phyloP scores from a whole-genome alignment of 2,329 filamentous ascomycete species.

The Sarocladium oryzae region DNA sequence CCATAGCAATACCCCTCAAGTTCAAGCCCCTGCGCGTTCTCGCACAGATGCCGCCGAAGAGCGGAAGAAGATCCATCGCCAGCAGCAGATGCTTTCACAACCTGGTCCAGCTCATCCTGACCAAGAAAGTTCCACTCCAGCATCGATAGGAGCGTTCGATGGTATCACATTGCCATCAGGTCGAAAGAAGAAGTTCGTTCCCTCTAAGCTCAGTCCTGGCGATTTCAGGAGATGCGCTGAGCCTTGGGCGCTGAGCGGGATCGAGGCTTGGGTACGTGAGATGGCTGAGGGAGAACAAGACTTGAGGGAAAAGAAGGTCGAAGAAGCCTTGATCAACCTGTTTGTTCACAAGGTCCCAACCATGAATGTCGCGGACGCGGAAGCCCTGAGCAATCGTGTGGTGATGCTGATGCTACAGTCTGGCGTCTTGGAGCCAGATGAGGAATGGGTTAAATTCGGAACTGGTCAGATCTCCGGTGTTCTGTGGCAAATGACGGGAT shows the following conservation, averaged over 20 bases:
- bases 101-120: slow-evolving; percentile 30
- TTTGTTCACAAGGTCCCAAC: slow-evolving; percentile 95
- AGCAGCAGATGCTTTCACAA: slow-evolving; percentile 43
- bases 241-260: slow-evolving; percentile 88
- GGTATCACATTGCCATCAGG: slow-evolving; percentile 76
- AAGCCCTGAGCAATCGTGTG: slow-evolving; percentile 72
- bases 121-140: neutral
- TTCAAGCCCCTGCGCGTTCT: slow-evolving; percentile 78
- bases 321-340: slow-evolving; percentile 79
- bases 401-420: slow-evolving; percentile 73
- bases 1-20: slow-evolving; percentile 71
- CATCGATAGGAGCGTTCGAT: slow-evolving; percentile 58
- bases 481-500: slow-evolving; percentile 84
- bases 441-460: slow-evolving; percentile 97
- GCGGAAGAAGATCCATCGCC: slow-evolving; percentile 47
- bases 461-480: slow-evolving; percentile 77
- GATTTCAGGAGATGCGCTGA: slow-evolving; percentile 83
- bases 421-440: slow-evolving; percentile 74
- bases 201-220: slow-evolving; percentile 69
- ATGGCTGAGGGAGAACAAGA: slow-evolving; percentile 90
- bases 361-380: slow-evolving; percentile 97
- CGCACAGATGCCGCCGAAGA: slow-evolving; percentile 87
- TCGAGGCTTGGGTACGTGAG: slow-evolving; percentile 78
- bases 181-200: slow-evolving; percentile 76
- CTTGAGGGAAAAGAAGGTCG: slow-evolving; percentile 74